Base-by-base conservation (phyloP, 192 early-diverging fungal species). In the Coemansia sp. region DNA sequence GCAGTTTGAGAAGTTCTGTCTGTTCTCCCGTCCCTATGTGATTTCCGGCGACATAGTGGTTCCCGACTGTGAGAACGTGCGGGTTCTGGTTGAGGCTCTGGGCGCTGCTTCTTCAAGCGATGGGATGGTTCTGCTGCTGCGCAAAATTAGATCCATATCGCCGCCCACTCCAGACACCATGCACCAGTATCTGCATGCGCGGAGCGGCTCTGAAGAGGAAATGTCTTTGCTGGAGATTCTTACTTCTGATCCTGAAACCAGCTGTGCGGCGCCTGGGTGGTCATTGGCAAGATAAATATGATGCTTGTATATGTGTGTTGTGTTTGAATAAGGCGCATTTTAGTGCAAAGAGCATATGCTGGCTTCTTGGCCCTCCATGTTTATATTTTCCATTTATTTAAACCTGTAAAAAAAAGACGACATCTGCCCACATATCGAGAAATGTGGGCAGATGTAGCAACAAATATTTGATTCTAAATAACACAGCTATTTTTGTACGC, bases 161-260 rank as follows among this genome's bases (percentile, higher is more conserved):
- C 53, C 70, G 43, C 70, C 70, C 5, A 57, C 48, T 13, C 38
- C 37, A 9, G 53, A 61, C 23, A 50, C 21, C 6, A 16, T 65
- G 43, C 58, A 50, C 23, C 55, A 62, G 30, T 65, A 58, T 14
- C 15, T 55, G 1, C n/a, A 42, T 12, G 33, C 57, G 1, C 36
- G 45, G 49, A 35, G 55, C n/a, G 30, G 38, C 36, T 43, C 57
- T 6, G 56, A 37, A 0, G 70, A 56, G 18, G 53, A 73, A 19
- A 8, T 73, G 70, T 58, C 70, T 15, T 45, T 73, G 50, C 48
- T 37, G 6, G 70, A 73, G 23, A 55, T 73, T 8, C 58, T 73
- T n/a, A 53, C 58, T 23, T 43, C 54, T 1, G 70, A 73, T 50
- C 70, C 70, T 7, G 70, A 67, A 16, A 67, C 71, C 0, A 67